Base-by-base conservation (phyloP, 2,329 filamentous ascomycete species). In the Fusarium nisikadoi region DNA sequence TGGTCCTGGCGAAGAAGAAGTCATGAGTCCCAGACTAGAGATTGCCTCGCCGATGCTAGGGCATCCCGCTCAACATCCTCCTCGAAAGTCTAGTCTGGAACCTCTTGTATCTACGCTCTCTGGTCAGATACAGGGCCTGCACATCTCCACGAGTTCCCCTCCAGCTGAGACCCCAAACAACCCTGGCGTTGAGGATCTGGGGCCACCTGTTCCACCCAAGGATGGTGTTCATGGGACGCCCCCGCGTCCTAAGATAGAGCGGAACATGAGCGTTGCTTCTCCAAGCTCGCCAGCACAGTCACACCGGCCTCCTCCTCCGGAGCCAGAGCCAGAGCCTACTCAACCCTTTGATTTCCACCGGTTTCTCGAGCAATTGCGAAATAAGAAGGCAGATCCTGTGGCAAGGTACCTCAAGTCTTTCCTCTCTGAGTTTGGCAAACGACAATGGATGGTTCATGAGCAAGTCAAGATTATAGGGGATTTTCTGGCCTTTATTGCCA, bases 381-480 rank as follows among this genome's bases (percentile, higher is more conserved):
- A 99, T 82, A 94, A 95, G 73, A 97, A 97, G 64, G 97, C 96
- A n/a, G 97, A 99, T 77, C 96, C 97, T 2, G 95, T 99, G 5
- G 97, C 97, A 9, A 93, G 95, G 72, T 99, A 98, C 79, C 87
- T 99, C 49, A 93, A 97, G 72, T 98, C 96, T 0, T 99, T 99
- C 77, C 84, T 99, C 35, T 91, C 90, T 53, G 97, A 99, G 81
- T 99, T 99, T 82, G 94, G 91, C 39, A 99, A 98, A 84, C 94
- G 95, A 75, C 96, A 98, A 82, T 99, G 96, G 96, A 97, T 97
- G 93, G 96, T 98, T 11, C 96, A 99, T 80, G 96, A 99, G 83
- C 96, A 99, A 81, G 96, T 98, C 80, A 99, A 99, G 83, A 98
- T 99, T 70, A 97, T 99, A 68, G 91, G 94, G 73, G 97, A 99